Evolutionary conservation across 176 grass and related monocot genomes (phyloP), one percentile per base, ranked within the genome.

Genomic region (Ampelocalamus luodianensis): DNA sequence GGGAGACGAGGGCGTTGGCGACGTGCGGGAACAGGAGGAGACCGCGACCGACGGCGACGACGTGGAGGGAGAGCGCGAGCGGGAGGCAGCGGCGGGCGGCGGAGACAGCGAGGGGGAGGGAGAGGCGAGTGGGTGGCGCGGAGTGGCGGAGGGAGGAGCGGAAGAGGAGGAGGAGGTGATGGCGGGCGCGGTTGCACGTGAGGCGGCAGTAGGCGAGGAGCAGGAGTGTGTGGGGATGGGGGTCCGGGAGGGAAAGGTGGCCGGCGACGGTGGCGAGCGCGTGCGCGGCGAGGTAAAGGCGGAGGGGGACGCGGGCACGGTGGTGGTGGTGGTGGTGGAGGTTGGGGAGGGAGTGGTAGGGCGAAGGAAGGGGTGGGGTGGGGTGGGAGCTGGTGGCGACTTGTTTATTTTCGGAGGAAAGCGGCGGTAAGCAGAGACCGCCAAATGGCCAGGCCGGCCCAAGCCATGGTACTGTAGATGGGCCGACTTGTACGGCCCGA

Each of bases 1-100:
- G 56, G 8, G 81, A 78, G 62, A 94, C 78, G 71, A 94, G 46
- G 14, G 85, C 67, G 87, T 94, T 94, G 72, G 68, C 62, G 56
- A 90, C 82, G 85, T 85, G 83, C 60, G 54, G 18, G 45, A 83
- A 70, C 60, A 40, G 73, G 82, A 90, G 68, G 74, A 94, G 90
- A 60, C 68, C 37, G 45, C 68, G 78, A 44, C 29, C 29, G 0
- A 84, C 38, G 9, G 88, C 79, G 78, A 73, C 9, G 55, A 74
- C 48, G 68, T 89, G 88, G 24, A 87, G 82, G 46, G 79, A 90
- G 74, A 92, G 87, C 38, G 85, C 85, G 64, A 90, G 83, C 38
- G 78, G 79, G 65, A 88, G 80, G 74, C 80, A 16, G 81, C 36
- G 85, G 79, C 13, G 49, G 42, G 78, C 83, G 23, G 72, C 62